Percentiles rank a stretch among this genome's conserved stretches.
Conservation (phyloP, 345 rosid genomes). For the Bretschneidera sinensis region DNA sequence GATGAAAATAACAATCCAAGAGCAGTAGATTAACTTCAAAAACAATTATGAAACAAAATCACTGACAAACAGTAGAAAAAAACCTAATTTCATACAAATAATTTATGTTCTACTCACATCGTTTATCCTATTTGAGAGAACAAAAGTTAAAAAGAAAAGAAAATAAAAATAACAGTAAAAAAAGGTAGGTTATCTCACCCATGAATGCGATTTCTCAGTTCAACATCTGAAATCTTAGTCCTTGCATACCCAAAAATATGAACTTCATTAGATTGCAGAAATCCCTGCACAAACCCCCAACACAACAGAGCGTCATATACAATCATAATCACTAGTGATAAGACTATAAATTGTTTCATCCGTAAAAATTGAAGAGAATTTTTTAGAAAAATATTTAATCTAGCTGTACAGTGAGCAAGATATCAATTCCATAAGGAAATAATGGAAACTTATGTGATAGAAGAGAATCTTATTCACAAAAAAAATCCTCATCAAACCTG, state of each 20-base stretch:
- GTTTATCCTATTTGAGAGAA: neutral
- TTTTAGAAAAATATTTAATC: neutral
- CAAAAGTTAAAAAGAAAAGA: neutral
- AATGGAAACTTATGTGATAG: neutral
- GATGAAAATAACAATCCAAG: too few species aligned
- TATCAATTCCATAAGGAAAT: neutral
- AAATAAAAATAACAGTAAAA: neutral
- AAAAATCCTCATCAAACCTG: conserved; percentile 42
- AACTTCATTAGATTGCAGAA: conserved; percentile 73
- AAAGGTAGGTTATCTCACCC: conserved; percentile 44
- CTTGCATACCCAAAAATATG: conserved; percentile 95
- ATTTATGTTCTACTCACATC: neutral
- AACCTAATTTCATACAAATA: too few species aligned
- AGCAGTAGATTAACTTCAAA: neutral
- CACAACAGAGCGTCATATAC: neutral
- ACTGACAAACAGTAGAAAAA: neutral
- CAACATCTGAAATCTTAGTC: conserved; percentile 76
- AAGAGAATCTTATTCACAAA: neutral
- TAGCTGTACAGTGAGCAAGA: neutral
- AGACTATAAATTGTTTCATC: neutral
- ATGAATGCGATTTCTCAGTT: conserved; percentile 57
- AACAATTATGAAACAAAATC: neutral
- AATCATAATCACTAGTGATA: neutral
- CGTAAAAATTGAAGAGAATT: neutral
- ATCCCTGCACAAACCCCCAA: conserved; percentile 49